A percentile compares a stretch with the other conserved stretches of the same genome.
phyloP scores from a whole-genome alignment of 179 eudicot genomes.

The Vitellaria paradoxa region DNA sequence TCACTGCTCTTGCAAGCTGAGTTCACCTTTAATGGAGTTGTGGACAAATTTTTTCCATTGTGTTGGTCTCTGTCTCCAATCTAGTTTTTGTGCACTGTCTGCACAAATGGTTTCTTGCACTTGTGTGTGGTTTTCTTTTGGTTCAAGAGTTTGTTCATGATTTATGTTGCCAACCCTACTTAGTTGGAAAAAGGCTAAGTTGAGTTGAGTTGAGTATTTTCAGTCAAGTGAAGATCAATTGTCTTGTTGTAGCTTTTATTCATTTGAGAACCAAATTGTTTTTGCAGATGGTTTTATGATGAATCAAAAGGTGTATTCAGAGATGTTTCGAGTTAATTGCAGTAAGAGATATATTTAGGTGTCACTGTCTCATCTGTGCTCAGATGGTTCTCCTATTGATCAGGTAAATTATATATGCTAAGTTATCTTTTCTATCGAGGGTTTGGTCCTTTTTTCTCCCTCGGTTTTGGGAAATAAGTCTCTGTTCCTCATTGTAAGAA shows the following conservation, averaged over 20 bases:
- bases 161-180: neutral
- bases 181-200: too few relatives aligned
- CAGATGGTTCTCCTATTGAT: constrained; percentile 22
- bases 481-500: neutral
- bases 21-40: neutral
- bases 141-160: neutral
- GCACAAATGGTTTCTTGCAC: neutral
- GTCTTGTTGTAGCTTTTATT: neutral
- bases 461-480: neutral
- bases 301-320: constrained; percentile 75
- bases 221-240: constrained; percentile 1
- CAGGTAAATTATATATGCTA: constrained; percentile 20
- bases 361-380: constrained; percentile 19
- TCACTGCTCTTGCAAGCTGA: neutral
- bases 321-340: constrained; percentile 56
- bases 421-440: neutral
- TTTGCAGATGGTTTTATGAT: constrained; percentile 89
- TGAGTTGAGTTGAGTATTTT: neutral
- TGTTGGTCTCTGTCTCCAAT: neutral
- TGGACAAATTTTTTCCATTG: neutral
- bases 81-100: neutral
- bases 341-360: constrained; percentile 20
- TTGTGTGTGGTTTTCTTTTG: neutral
- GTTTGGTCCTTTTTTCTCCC: too few relatives aligned
- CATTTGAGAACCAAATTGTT: neutral